Percentiles rank a stretch among this genome's conserved stretches.
phyloP scores from a whole-genome alignment of 805 yeast species.

The Candida insectorum region DNA sequence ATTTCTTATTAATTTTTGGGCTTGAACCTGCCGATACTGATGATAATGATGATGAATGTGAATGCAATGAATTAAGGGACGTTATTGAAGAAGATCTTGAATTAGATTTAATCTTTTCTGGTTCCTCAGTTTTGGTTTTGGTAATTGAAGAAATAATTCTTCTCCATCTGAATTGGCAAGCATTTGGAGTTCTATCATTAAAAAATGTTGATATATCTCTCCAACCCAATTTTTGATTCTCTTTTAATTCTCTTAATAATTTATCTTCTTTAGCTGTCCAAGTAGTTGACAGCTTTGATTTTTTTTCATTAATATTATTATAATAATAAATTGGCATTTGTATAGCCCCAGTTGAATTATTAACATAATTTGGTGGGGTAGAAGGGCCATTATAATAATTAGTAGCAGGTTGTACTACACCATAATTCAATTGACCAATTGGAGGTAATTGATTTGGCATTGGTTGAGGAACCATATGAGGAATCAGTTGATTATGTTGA shows the following conservation, averaged over 20 bases:
- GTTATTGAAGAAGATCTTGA: constrained; percentile 5
- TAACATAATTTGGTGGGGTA: neutral
- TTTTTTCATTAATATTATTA: constrained; percentile 16
- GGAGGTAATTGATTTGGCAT: constrained; percentile 2
- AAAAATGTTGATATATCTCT: constrained; percentile 80
- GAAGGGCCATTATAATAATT: constrained; percentile 1
- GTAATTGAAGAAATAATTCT: constrained; percentile 37
- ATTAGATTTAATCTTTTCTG: neutral
- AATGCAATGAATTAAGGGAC: constrained; percentile 4
- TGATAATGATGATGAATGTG: constrained; percentile 5
- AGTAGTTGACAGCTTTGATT: constrained; percentile 38
- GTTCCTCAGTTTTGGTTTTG: neutral
- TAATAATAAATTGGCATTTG: constrained; percentile 13
- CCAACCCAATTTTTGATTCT: constrained; percentile 84
- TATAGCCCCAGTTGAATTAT: constrained; percentile 3
- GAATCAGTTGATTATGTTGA: neutral
- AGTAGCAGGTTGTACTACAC: neutral
- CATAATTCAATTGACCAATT: constrained; percentile 1
- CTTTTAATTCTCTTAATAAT: constrained; percentile 70
- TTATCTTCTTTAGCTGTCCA: constrained; percentile 82
- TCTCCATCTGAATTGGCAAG: constrained; percentile 89
- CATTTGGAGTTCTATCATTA: constrained; percentile 79
- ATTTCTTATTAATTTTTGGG: constrained; percentile 13
- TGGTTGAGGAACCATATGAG: constrained; percentile 3
- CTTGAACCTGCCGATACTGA: constrained; percentile 1